Evolutionary conservation across 352 stramenopile genomes (phyloP).

Genomic region (Phytophthora palmivora): DNA sequence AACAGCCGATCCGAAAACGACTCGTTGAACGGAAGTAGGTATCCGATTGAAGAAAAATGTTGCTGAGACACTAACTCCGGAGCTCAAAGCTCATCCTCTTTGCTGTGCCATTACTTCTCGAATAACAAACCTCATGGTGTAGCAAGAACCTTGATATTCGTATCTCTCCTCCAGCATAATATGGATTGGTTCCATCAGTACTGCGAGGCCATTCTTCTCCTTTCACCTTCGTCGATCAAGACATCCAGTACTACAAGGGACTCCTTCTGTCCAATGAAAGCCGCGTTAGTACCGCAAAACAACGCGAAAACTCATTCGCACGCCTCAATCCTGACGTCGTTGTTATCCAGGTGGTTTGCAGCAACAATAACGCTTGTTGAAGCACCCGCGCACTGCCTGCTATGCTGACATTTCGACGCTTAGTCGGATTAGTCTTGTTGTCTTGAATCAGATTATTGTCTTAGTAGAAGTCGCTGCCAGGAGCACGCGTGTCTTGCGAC

Average conservation of each 20-base stretch:
- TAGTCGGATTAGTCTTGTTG: constrained; percentile 7
- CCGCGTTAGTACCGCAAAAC: not conserved
- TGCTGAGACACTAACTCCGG: constrained; percentile 18
- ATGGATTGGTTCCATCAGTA: not conserved
- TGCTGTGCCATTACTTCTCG: constrained; percentile 8
- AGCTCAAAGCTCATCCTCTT: no score
- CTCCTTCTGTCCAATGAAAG: not conserved
- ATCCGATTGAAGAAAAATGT: constrained; percentile 23
- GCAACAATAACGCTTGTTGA: constrained; percentile 5
- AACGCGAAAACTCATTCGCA: not conserved
- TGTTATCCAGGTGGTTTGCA: not conserved
- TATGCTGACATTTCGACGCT: not conserved
- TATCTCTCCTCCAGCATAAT: not conserved
- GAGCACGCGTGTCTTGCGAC: constrained; percentile 71
- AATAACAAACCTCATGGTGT: constrained; percentile 4
- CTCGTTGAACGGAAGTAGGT: constrained; percentile 1
- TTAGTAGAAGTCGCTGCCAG: constrained; percentile 80
- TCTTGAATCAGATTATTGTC: not conserved
- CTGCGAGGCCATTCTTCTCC: not conserved
- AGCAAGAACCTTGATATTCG: not conserved
- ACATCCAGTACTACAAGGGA: not conserved
- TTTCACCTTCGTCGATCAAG: constrained; percentile 6
- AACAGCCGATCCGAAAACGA: constrained; percentile 32
- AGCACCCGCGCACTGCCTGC: not conserved
- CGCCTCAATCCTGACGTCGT: no score